Evolutionary conservation across 345 rosid genomes (phyloP).

Genomic region (Euphorbia pulcherrima): DNA sequence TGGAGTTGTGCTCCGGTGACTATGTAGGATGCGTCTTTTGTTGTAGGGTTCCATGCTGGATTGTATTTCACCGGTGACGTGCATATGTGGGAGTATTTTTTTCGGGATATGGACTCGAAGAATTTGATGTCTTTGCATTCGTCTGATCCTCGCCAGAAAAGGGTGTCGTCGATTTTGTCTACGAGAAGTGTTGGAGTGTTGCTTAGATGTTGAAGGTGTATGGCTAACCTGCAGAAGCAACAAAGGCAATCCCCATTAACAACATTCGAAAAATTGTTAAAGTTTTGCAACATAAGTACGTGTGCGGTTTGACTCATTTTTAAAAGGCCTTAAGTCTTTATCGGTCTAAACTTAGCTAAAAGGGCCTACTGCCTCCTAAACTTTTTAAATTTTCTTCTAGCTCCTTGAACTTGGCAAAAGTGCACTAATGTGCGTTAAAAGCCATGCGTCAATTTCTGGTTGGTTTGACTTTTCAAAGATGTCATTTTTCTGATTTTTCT

Average conservation of each 20-base stretch:
- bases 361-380: too few species aligned
- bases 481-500: too few species aligned
- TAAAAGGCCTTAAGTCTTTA: too few species aligned
- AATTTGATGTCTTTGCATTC: constrained; percentile 32
- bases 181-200: constrained; percentile 45
- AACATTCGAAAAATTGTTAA: too few species aligned
- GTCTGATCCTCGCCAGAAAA: constrained; percentile 67
- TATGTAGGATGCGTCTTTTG: constrained; percentile 47
- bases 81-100: constrained; percentile 64
- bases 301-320: too few species aligned
- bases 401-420: too few species aligned
- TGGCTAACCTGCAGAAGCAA: constrained; percentile 51
- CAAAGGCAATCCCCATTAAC: neutral
- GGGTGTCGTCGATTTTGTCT: constrained; percentile 47
- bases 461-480: too few species aligned
- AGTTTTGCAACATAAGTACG: too few species aligned
- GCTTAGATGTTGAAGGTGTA: constrained; percentile 74
- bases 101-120: constrained; percentile 56
- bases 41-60: constrained; percentile 40
- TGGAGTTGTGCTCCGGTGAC: constrained; percentile 92
- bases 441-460: too few species aligned
- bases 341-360: too few species aligned
- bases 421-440: too few species aligned
- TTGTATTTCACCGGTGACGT: constrained; percentile 67
- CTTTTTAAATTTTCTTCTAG: too few species aligned